Conservation (phyloP, 1,139 yeast species). For the Nakaseomyces delphensis region DNA sequence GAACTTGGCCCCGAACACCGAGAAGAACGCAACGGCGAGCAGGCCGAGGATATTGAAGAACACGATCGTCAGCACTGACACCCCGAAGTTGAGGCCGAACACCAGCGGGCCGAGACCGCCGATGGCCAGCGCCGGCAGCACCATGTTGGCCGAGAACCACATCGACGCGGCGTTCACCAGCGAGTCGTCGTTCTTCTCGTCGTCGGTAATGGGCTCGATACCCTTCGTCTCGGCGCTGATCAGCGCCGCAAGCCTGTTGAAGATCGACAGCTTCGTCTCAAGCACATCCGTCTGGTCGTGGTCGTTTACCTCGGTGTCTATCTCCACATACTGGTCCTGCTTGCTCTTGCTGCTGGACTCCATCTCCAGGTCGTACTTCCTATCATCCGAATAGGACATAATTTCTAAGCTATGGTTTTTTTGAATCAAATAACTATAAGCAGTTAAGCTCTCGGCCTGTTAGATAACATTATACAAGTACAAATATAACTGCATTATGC, state of each 20-base stretch:
- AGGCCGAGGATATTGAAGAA: conserved; percentile 70
- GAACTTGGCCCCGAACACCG: conserved; percentile 72
- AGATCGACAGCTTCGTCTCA: conserved; percentile 17
- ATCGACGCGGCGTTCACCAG: conserved; percentile 67
- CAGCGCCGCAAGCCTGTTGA: conserved; percentile 32
- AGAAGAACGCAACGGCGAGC: conserved; percentile 71
- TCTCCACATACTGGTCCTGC: not conserved
- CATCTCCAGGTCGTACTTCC: conserved; percentile 4
- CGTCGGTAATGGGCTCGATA: conserved; percentile 40
- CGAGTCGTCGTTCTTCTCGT: conserved; percentile 44
- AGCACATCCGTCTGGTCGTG: conserved; percentile 5
- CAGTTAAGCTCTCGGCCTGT: no score
- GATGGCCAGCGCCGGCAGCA: conserved; percentile 70
- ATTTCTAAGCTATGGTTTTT: no score
- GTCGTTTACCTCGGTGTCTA: not conserved
- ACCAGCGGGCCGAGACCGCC: conserved; percentile 66
- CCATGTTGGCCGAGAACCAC: conserved; percentile 93
- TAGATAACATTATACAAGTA: no score
- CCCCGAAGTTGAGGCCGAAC: conserved; percentile 54
- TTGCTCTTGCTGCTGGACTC: conserved; percentile 2
- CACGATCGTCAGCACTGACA: conserved; percentile 50
- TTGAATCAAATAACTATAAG: no score
- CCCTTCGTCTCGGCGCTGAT: conserved; percentile 41
- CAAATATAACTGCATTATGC: no score
- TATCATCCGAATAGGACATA: conserved; percentile 2